These are phyloP conservation scores for Yamadazyma mexicana DNA, from an alignment of 1,139 yeast species.

Conservation along the genomic window DNA sequence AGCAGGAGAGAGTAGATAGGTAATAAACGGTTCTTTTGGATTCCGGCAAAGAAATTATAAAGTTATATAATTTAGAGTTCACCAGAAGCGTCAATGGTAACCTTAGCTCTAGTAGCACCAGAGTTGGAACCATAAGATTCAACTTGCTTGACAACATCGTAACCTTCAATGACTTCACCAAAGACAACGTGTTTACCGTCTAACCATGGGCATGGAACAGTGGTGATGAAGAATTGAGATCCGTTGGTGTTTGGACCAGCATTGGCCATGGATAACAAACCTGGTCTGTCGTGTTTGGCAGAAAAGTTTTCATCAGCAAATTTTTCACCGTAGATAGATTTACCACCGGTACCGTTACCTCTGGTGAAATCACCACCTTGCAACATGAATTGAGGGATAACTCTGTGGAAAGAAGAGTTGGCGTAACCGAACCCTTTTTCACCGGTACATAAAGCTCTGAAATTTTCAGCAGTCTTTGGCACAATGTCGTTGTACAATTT, in stretches of 20 bases:
- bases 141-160: conserved; percentile 87
- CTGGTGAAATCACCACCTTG: conserved; percentile 99
- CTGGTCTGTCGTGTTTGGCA: conserved; percentile 86
- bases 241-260: conserved; percentile 99
- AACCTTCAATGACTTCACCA: conserved; percentile 93
- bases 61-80: conserved; percentile 48
- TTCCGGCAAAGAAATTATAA: neutral
- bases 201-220: conserved; percentile 94
- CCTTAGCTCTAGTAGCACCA: conserved; percentile 79
- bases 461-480: conserved; percentile 98
- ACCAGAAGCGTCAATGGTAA: conserved; percentile 83
- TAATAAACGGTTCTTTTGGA: neutral
- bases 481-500: conserved; percentile 89
- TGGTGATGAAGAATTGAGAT: conserved; percentile 97
- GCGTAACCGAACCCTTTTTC: conserved; percentile 97
- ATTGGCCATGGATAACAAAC: conserved; percentile 97
- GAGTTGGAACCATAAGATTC: conserved; percentile 82
- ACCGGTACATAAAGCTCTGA: conserved; percentile 96
- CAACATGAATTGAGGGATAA: conserved; percentile 96
- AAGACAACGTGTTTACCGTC: conserved; percentile 99
- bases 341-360: conserved; percentile 97
- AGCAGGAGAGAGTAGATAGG: neutral
- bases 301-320: conserved; percentile 94
- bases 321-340: conserved; percentile 95
- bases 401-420: conserved; percentile 95